phyloP scores from a whole-genome alignment of 441 rosid genomes.

The Adansonia grandidieri region DNA sequence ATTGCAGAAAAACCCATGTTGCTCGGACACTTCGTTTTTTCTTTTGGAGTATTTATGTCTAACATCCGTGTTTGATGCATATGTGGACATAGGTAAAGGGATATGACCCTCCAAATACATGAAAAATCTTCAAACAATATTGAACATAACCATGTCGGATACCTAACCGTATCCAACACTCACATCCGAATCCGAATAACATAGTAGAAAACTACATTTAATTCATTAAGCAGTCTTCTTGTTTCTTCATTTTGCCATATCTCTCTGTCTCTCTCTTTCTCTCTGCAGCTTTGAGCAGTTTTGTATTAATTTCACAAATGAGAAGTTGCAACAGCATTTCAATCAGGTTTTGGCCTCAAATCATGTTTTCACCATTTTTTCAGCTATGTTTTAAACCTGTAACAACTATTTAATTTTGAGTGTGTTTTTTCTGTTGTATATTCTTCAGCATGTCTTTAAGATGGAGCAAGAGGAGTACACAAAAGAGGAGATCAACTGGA shows the following conservation, averaged over 20 bases:
- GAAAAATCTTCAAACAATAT: too few species aligned
- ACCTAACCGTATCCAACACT: neutral
- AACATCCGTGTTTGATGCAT: neutral
- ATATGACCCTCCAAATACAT: too few species aligned
- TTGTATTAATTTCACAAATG: slow-evolving; percentile 95
- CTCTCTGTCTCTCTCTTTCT: neutral
- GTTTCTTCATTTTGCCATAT: slow-evolving; percentile 22
- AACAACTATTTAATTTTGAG: slow-evolving; percentile 19
- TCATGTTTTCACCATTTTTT: neutral
- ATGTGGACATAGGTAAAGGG: too few species aligned
- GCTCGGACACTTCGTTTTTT: neutral
- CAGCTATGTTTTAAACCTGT: neutral
- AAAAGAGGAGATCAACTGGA: slow-evolving; percentile 92
- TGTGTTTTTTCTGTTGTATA: slow-evolving; percentile 18
- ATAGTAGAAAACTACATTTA: neutral
- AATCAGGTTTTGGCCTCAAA: slow-evolving; percentile 65
- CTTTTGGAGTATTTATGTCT: too few species aligned
- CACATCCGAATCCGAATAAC: neutral
- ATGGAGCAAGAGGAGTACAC: slow-evolving; percentile 99
- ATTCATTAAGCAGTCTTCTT: neutral
- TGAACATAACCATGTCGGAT: neutral
- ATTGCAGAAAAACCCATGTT: neutral
- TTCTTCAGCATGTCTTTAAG: slow-evolving; percentile 91
- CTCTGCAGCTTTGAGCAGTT: slow-evolving; percentile 92
- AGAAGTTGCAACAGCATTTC: slow-evolving; percentile 98